Percentiles rank a stretch among this genome's conserved stretches.
phyloP scores from a whole-genome alignment of 1,284 basidiomycete genomes.

The Boletus semigastroideus region DNA sequence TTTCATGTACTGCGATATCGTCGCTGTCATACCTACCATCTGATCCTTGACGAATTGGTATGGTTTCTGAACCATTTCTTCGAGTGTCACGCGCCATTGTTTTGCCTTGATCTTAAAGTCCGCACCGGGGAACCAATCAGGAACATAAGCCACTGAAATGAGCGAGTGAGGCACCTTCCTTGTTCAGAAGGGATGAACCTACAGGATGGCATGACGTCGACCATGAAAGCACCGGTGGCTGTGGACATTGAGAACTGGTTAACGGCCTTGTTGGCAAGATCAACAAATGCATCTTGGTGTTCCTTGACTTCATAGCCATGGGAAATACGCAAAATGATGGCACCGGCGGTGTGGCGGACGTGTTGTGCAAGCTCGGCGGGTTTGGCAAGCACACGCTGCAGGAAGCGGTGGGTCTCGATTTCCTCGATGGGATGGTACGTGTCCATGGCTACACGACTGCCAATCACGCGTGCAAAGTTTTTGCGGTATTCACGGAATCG shows the following conservation, averaged over 20 bases:
- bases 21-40: constrained; percentile 41
- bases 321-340: constrained; percentile 58
- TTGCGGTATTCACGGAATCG: constrained; percentile 62
- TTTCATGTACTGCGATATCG: background rate
- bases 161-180: background rate
- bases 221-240: constrained; percentile 56
- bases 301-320: constrained; percentile 63
- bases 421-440: constrained; percentile 51
- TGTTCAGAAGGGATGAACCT: constrained; percentile 23
- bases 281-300: constrained; percentile 55
- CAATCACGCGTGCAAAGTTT: constrained; percentile 57
- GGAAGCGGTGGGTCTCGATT: constrained; percentile 53
- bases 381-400: constrained; percentile 52
- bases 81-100: constrained; percentile 48
- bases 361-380: constrained; percentile 54
- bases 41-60: constrained; percentile 59
- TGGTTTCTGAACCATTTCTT: constrained; percentile 55
- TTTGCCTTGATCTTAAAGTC: constrained; percentile 54
- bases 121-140: constrained; percentile 65
- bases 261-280: constrained; percentile 55
- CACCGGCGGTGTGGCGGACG: constrained; percentile 57
- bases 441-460: constrained; percentile 49
- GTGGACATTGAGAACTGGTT: constrained; percentile 59
- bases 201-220: constrained; percentile 58
- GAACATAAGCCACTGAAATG: constrained; percentile 53